phyloP scores from a whole-genome alignment of 768 basidiomycete genomes.

The Tephrocybe sp. region DNA sequence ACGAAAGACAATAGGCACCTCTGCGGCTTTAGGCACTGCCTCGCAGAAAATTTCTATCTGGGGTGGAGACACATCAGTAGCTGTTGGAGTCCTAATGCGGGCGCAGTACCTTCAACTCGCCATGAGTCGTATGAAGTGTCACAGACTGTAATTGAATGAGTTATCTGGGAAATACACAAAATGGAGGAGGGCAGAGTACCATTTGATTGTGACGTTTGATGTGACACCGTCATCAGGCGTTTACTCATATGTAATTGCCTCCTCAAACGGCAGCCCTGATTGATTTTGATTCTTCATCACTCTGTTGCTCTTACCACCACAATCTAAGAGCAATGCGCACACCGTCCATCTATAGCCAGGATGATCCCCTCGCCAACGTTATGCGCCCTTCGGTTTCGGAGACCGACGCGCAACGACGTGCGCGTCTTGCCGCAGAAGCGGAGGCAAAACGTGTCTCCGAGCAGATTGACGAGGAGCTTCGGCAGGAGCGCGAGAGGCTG shows the following conservation, averaged over 20 bases:
- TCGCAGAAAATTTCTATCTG: constrained; percentile 98
- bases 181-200: constrained; percentile 16
- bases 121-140: constrained; percentile 91
- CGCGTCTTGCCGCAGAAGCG: constrained; percentile 63
- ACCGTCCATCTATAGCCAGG: constrained; percentile 70
- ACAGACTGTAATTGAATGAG: constrained; percentile 65
- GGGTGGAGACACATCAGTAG: constrained; percentile 2
- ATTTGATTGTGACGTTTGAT: constrained; percentile 24
- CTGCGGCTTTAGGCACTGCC: constrained; percentile 91
- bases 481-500: constrained; percentile 63
- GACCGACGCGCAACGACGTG: constrained; percentile 61
- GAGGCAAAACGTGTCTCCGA: constrained; percentile 79
- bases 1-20: constrained; percentile 48
- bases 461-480: constrained; percentile 79
- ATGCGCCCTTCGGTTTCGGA: constrained; percentile 66
- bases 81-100: background rate
- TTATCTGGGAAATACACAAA: constrained; percentile 6
- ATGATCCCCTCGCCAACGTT: constrained; percentile 73
- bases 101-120: constrained; percentile 81
- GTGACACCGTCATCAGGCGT: constrained; percentile 18
- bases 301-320: constrained; percentile 24
- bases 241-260: constrained; percentile 13
- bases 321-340: constrained; percentile 51
- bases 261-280: constrained; percentile 13
- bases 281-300: constrained; percentile 17